These are phyloP conservation scores for Coniella vitis DNA, from an alignment of 2,329 filamentous ascomycete species.

Conservation along the genomic window DNA sequence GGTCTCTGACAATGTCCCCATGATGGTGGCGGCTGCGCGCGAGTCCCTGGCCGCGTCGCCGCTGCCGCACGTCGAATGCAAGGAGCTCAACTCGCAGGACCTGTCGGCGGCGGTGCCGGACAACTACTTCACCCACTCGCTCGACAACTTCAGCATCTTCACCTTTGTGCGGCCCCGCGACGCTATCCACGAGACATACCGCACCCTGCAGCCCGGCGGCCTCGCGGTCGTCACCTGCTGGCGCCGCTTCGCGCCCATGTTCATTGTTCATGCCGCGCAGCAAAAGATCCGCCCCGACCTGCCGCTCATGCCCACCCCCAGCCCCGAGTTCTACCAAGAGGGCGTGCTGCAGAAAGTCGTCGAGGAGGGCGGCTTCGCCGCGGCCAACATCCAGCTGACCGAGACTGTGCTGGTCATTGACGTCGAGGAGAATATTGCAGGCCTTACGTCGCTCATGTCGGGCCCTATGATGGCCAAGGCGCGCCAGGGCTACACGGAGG, in stretches of 20 bases:
- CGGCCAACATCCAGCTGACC: conserved; percentile 16
- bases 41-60: conserved; percentile 22
- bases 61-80: conserved; percentile 21
- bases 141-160: conserved; percentile 24
- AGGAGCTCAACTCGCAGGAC: conserved; percentile 22
- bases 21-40: conserved; percentile 24
- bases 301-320: conserved; percentile 21
- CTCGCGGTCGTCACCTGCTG: conserved; percentile 21
- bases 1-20: conserved; percentile 23
- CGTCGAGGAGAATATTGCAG: conserved; percentile 22
- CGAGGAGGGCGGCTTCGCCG: conserved; percentile 21
- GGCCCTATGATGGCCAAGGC: conserved; percentile 25
- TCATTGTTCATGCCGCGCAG: conserved; percentile 22
- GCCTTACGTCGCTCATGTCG: conserved; percentile 23
- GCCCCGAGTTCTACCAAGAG: conserved; percentile 21
- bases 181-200: conserved; percentile 21
- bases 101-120: conserved; percentile 20
- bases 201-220: conserved; percentile 20
- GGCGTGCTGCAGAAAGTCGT: conserved; percentile 21
- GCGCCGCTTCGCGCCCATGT: conserved; percentile 21
- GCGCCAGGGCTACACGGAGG: conserved; percentile 22
- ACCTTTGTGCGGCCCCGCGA: conserved; percentile 18
- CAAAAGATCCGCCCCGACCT: conserved; percentile 22
- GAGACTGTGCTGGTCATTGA: conserved; percentile 21
- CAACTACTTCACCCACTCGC: conserved; percentile 21